phyloP scores from a whole-genome alignment of 495 filamentous ascomycete species.

The Durotheca rogersii region DNA sequence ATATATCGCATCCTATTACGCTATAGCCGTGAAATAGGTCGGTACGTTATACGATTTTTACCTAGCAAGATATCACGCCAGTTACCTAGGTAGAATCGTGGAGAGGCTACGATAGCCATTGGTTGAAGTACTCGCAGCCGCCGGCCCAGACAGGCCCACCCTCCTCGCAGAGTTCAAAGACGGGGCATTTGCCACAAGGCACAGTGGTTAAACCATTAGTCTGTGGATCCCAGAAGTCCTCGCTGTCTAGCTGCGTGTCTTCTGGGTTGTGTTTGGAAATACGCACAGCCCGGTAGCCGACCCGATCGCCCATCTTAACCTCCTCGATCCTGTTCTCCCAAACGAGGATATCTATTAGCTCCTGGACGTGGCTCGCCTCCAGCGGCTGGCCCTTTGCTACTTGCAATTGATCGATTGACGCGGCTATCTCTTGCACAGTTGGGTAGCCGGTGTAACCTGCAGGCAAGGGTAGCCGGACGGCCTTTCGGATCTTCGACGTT shows the following conservation, averaged over 20 bases:
- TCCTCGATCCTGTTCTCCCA: constrained; percentile 76
- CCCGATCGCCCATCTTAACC: constrained; percentile 44
- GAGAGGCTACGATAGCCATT: constrained; percentile 62
- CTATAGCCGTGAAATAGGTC: too few species aligned
- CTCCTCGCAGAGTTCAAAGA: constrained; percentile 88
- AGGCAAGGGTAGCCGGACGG: constrained; percentile 61
- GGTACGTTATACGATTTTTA: too few species aligned
- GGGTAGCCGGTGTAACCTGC: constrained; percentile 73
- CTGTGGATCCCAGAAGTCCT: constrained; percentile 48
- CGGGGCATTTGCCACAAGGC: constrained; percentile 89
- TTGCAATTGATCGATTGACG: constrained; percentile 63
- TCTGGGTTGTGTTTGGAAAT: constrained; percentile 40
- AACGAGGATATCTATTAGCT: constrained; percentile 79
- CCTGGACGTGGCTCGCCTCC: constrained; percentile 69
- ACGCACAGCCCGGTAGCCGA: constrained; percentile 53
- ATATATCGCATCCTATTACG: too few species aligned
- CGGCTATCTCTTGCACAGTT: constrained; percentile 68
- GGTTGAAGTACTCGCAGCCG: constrained; percentile 86
- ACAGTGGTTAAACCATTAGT: constrained; percentile 74
- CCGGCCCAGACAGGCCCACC: constrained; percentile 84
- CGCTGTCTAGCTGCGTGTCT: constrained; percentile 38
- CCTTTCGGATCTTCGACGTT: constrained; percentile 46
- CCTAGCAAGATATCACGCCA: too few species aligned
- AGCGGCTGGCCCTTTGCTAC: constrained; percentile 65
- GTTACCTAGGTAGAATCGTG: too few species aligned